Conservation (phyloP, 441 rosid genomes). For the Gossypium gossypioides region DNA sequence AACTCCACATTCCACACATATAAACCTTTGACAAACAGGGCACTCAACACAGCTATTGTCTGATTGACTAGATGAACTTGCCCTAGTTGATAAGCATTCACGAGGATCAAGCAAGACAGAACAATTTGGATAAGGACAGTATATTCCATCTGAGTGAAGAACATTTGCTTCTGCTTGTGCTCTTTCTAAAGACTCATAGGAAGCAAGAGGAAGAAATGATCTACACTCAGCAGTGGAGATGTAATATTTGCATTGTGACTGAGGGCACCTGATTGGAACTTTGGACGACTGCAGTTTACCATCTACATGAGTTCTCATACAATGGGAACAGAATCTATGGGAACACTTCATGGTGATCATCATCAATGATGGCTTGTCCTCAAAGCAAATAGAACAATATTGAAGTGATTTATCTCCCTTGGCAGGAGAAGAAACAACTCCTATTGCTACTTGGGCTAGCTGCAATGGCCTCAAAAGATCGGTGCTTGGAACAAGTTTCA, state of each 20-base stretch:
- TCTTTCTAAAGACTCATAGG: constrained; percentile 48
- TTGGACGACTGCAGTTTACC: constrained; percentile 65
- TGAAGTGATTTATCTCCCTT: constrained; percentile 34
- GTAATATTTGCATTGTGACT: constrained; percentile 65
- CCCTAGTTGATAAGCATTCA: constrained; percentile 56
- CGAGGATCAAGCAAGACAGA: constrained; percentile 67
- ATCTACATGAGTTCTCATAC: constrained; percentile 77
- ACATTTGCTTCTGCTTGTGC: constrained; percentile 57
- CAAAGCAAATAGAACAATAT: constrained; percentile 76
- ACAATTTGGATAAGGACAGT: constrained; percentile 82
- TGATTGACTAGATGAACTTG: constrained; percentile 71
- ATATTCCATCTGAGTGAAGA: constrained; percentile 50
- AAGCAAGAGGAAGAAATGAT: constrained; percentile 56
- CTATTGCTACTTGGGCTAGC: constrained; percentile 73
- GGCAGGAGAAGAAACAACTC: constrained; percentile 47
- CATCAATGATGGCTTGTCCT: constrained; percentile 64
- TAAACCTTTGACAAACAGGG: constrained; percentile 70
- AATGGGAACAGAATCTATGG: constrained; percentile 87
- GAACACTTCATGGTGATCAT: constrained; percentile 70
- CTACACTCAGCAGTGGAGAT: constrained; percentile 52
- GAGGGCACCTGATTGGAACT: constrained; percentile 84
- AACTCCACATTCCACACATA: constrained; percentile 75
- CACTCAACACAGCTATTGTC: constrained; percentile 67
- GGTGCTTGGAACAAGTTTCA: constrained; percentile 44
- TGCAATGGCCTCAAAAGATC: constrained; percentile 49